These are phyloP conservation scores for Coemansia sp. DNA, from an alignment of 192 early-diverging fungal species.

Conservation along the genomic window DNA sequence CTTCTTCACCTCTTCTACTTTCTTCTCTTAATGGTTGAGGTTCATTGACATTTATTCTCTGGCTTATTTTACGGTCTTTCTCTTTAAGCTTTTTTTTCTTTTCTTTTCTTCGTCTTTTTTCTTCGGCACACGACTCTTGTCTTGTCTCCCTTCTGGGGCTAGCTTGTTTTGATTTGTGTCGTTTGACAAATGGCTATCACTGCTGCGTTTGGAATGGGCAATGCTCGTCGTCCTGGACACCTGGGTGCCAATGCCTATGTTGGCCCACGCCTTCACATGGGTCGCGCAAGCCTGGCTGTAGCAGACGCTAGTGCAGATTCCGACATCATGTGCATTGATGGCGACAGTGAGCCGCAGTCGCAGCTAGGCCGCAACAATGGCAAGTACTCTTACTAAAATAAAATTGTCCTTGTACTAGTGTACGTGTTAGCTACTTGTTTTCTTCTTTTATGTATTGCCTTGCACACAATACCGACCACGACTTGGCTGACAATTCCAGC, in stretches of 20 bases:
- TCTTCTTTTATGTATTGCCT: not conserved
- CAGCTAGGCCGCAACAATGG: constrained; percentile 5
- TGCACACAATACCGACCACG: not conserved
- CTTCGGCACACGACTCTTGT: not conserved
- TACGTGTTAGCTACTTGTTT: not conserved
- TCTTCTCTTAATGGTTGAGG: not conserved
- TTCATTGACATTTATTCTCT: not conserved
- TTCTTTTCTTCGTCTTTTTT: not conserved
- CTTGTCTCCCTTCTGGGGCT: not conserved
- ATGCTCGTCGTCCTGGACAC: constrained; percentile 2
- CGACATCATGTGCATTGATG: constrained; percentile 11
- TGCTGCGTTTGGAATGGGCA: constrained; percentile 37
- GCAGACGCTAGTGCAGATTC: not conserved
- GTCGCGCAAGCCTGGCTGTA: constrained; percentile 2
- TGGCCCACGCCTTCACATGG: constrained; percentile 12
- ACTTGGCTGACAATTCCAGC: constrained; percentile 3
- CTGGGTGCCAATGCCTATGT: constrained; percentile 2
- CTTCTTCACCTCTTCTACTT: not conserved
- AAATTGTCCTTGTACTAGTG: not conserved
- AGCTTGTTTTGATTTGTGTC: not conserved
- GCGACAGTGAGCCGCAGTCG: constrained; percentile 5
- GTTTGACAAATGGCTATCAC: constrained; percentile 30
- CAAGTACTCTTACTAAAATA: not conserved
- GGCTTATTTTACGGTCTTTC: not conserved
- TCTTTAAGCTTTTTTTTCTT: not conserved